Evolutionary conservation across 805 yeast genomes (phyloP).

Genomic region (Zygoascus bituminiphila): DNA sequence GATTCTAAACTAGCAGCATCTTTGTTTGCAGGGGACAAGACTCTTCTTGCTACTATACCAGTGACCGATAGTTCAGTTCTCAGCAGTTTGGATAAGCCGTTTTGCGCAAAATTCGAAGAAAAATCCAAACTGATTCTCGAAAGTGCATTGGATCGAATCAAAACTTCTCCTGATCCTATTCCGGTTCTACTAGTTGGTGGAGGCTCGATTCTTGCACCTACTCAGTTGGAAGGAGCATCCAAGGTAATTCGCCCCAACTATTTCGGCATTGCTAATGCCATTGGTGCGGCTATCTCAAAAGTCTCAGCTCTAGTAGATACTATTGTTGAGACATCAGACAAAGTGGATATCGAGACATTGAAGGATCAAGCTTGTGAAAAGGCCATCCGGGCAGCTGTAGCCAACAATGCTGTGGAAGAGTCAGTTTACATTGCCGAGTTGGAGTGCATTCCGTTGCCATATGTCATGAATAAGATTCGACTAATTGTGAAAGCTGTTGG

Average conservation of each 20-base stretch:
- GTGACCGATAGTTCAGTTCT: background rate
- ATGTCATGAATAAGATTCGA: constrained; percentile 20
- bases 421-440: constrained; percentile 26
- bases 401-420: constrained; percentile 24
- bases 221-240: constrained; percentile 34
- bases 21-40: constrained; percentile 15
- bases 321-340: constrained; percentile 14
- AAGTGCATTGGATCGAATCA: constrained; percentile 36
- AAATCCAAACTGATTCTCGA: constrained; percentile 31
- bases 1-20: constrained; percentile 25
- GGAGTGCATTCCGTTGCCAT: constrained; percentile 28
- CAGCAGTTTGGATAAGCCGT: constrained; percentile 15
- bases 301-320: constrained; percentile 28
- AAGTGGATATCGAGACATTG: constrained; percentile 17
- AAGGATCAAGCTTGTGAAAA: constrained; percentile 13
- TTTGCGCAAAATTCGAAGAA: constrained; percentile 8
- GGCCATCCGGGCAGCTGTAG: constrained; percentile 21
- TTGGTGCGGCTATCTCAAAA: constrained; percentile 43
- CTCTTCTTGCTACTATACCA: constrained; percentile 1
- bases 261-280: constrained; percentile 41
- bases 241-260: constrained; percentile 36
- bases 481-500: constrained; percentile 29
- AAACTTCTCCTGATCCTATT: constrained; percentile 37
- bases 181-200: constrained; percentile 42
- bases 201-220: constrained; percentile 39